Base-by-base conservation (phyloP, 306 rosid genomes). In the Malus asiatica region DNA sequence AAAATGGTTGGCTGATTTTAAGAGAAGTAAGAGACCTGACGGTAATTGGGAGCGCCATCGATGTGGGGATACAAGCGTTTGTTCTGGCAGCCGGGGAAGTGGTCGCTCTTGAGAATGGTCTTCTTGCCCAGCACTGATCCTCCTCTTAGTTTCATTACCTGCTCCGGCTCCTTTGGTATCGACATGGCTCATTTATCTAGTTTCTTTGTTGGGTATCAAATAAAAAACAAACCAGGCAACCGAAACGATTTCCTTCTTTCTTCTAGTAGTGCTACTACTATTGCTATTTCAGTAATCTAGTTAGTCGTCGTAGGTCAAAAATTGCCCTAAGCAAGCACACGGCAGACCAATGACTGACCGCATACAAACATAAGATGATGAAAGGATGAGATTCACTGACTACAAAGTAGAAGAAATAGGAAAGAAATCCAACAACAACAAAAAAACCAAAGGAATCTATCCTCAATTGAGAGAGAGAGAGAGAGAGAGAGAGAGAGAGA, bases 11-110 rank as follows among this genome's bases (percentile, higher is more conserved):
- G 44, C 11, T 40, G 44, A 40, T 40, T 40, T 40, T 7, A 40
- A 40, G 44, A 40, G 44, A 40, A 40, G 44, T 8, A 7, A 40
- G 44, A 8, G 19, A 86, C 96, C 88, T 89, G 97, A 30, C 98
- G 98, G 74, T 93, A 93, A 84, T 93, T 93, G 40, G 98, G 97
- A 87, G 98, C 98, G n/a, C 98, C 98, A 14, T 89, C 96, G 81
- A 93, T 89, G 75, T 89, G 97, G 72, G 98, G 93, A 33, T 83
- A 83, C 74, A 93, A 74, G 38, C 97, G 98, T 74, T 91, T 93
- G 80, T 93, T 91, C 85, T 93, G 98, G 79, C 98, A 93, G 59
- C 98, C 98, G 5, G 98, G 98, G 75, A 93, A 93, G 78, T 93
- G 98, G 92, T 93, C 98, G 69, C 97, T 91, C 77, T 93, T 93